Evolutionary conservation across 306 rosid species (phyloP).

Genomic region (Neltuma alba): DNA sequence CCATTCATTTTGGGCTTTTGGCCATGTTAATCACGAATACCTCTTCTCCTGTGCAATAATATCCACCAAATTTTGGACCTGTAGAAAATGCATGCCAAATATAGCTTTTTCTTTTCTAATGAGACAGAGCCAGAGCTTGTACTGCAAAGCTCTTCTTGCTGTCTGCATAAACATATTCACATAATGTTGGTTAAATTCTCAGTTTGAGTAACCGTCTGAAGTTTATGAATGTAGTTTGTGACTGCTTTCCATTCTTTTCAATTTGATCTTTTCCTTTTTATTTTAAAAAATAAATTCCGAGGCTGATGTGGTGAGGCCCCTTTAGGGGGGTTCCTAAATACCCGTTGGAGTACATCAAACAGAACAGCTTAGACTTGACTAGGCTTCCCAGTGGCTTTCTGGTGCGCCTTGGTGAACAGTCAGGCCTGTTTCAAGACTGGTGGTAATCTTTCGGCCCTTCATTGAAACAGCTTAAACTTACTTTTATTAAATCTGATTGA

Average conservation of each 20-base stretch:
- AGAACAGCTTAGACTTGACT: background rate
- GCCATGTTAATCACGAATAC: background rate
- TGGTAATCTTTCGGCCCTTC: too few relatives aligned
- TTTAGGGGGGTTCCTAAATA: too few relatives aligned
- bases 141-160: slow-evolving; percentile 3
- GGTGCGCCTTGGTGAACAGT: too few relatives aligned
- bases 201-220: slow-evolving; percentile 14
- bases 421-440: too few relatives aligned
- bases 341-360: background rate
- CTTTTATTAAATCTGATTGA: background rate
- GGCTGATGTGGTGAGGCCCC: background rate
- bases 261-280: background rate
- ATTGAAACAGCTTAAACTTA: background rate
- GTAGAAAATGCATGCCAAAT: background rate
- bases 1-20: slow-evolving; percentile 9
- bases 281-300: background rate
- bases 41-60: background rate
- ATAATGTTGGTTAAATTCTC: slow-evolving; percentile 18
- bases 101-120: background rate
- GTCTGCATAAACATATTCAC: background rate
- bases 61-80: slow-evolving; percentile 2
- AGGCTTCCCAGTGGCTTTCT: background rate
- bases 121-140: background rate
- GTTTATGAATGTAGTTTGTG: background rate
- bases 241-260: background rate